phyloP scores from a whole-genome alignment of 768 basidiomycete species.

The Fistulinella prunicolor region DNA sequence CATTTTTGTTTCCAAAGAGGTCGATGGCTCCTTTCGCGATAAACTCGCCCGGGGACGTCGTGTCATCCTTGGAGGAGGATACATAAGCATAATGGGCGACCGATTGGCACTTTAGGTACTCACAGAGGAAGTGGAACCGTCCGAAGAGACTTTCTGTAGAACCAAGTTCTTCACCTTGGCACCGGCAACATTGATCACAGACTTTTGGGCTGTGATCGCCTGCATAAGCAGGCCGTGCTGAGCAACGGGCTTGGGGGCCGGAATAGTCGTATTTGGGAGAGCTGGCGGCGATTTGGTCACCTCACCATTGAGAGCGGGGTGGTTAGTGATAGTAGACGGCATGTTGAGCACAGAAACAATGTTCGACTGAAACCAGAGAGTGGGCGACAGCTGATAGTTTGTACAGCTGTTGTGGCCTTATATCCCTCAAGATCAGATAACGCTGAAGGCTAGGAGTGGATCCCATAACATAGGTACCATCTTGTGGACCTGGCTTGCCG shows the following conservation, averaged over 20 bases:
- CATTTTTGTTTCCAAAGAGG: constrained; percentile 1
- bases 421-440: too few species aligned
- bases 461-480: too few species aligned
- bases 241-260: constrained; percentile 1
- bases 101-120: background rate
- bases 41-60: background rate
- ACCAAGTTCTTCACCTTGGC: background rate
- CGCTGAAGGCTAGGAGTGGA: too few species aligned
- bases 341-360: background rate
- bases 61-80: background rate
- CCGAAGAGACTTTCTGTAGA: too few species aligned
- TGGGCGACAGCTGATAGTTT: too few species aligned
- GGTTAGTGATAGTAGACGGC: background rate
- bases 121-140: background rate
- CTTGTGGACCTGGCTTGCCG: too few species aligned
- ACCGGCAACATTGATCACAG: background rate
- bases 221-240: background rate
- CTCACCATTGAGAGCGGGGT: background rate
- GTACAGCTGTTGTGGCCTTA: too few species aligned
- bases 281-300: background rate
- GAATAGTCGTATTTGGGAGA: background rate
- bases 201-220: background rate
- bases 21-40: constrained; percentile 1
- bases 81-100: background rate
- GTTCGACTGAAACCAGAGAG: too few species aligned